Conservation (phyloP, 805 yeast genomes). For the Yamadazyma akitaensis region DNA sequence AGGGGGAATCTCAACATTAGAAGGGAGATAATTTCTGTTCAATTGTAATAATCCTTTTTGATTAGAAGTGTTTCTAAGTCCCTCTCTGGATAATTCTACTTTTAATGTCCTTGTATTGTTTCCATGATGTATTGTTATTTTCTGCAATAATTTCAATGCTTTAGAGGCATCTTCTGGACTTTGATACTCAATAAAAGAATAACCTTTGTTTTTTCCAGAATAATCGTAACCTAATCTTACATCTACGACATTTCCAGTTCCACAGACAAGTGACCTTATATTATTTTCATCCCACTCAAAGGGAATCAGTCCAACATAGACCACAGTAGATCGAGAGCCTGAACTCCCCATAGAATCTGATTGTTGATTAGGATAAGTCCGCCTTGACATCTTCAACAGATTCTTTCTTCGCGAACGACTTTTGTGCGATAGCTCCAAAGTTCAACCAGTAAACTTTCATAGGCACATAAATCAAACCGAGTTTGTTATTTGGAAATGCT, state of each 20-base stretch:
- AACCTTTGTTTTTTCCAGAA: constrained; percentile 62
- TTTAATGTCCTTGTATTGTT: constrained; percentile 47
- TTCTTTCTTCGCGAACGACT: background rate
- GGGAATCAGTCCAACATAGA: constrained; percentile 64
- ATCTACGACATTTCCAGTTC: constrained; percentile 68
- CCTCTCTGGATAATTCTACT: constrained; percentile 62
- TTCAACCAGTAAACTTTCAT: too few species aligned
- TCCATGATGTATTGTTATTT: constrained; percentile 35
- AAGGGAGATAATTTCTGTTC: constrained; percentile 48
- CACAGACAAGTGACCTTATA: constrained; percentile 61
- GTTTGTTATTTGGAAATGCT: too few species aligned
- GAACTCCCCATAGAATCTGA: background rate
- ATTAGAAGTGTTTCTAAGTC: constrained; percentile 36
- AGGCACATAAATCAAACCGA: background rate
- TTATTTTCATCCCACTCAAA: constrained; percentile 67
- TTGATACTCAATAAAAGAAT: constrained; percentile 59
- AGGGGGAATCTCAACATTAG: constrained; percentile 55
- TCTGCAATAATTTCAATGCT: constrained; percentile 44
- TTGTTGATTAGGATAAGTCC: background rate
- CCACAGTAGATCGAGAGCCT: constrained; percentile 28
- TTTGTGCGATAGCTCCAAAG: too few species aligned
- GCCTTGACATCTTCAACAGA: constrained; percentile 2
- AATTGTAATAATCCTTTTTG: constrained; percentile 44
- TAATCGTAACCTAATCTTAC: constrained; percentile 60
- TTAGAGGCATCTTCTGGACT: constrained; percentile 49